phyloP scores from a whole-genome alignment of 768 basidiomycete species.

The Boletus fagicola region DNA sequence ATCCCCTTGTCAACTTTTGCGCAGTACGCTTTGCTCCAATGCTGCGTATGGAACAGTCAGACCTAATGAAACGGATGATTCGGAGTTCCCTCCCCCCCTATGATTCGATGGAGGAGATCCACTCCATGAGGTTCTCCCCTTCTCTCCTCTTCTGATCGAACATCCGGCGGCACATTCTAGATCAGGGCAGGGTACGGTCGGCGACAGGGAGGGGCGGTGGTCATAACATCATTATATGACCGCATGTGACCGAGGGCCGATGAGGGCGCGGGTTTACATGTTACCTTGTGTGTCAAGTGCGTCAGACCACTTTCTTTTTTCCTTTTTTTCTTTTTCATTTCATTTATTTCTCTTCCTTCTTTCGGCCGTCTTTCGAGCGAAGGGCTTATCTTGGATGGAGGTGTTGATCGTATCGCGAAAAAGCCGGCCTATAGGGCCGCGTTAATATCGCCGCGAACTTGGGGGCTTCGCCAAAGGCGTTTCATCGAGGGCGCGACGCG shows the following conservation, averaged over 20 bases:
- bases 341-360: not conserved
- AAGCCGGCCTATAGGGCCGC: not conserved
- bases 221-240: not conserved
- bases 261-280: not conserved
- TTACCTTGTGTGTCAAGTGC: not conserved
- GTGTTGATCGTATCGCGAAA: conserved; percentile 3
- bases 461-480: conserved; percentile 1
- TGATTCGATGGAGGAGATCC: not conserved
- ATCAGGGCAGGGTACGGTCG: conserved; percentile 2
- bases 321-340: too few species aligned
- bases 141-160: not conserved
- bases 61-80: not conserved
- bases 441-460: not conserved
- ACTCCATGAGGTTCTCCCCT: not conserved
- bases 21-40: not conserved
- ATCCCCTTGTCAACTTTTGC: conserved; percentile 2
- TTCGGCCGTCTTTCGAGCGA: not conserved
- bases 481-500: not conserved
- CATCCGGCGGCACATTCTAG: not conserved
- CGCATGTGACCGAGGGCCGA: conserved; percentile 1
- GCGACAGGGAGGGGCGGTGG: conserved; percentile 4
- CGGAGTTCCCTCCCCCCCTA: not conserved
- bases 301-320: not conserved
- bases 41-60: not conserved
- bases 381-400: not conserved